Evolutionary conservation across 2,329 filamentous ascomycete genomes (phyloP).

Genomic region (Aspergillus unguis): DNA sequence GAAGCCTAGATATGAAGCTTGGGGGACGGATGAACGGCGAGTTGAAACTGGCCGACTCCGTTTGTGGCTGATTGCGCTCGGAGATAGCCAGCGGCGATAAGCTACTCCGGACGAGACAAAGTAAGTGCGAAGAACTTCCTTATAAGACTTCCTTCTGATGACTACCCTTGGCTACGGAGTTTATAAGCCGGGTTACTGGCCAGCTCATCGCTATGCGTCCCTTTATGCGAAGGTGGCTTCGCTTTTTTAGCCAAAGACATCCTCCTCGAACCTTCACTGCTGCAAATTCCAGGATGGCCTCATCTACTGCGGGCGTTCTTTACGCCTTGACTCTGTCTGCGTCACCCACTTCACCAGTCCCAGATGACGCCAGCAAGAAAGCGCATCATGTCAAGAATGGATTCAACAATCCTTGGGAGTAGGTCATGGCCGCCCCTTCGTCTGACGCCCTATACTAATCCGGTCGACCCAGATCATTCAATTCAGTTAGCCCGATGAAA

Average conservation of each 20-base stretch:
- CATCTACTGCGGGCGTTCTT: conserved; percentile 36
- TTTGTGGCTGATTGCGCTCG: too few relatives aligned
- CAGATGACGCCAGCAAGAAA: conserved; percentile 41
- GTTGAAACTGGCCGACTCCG: too few relatives aligned
- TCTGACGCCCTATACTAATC: conserved; percentile 1
- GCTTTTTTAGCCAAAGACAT: conserved; percentile 12
- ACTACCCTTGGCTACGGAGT: too few relatives aligned
- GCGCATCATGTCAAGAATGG: conserved; percentile 39
- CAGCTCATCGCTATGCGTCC: conserved; percentile 9
- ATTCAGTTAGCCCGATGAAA: neutral
- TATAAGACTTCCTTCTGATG: too few relatives aligned
- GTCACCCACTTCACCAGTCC: conserved; percentile 30
- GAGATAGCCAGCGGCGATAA: too few relatives aligned
- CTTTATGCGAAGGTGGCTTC: conserved; percentile 20
- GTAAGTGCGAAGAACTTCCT: too few relatives aligned
- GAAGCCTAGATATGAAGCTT: too few relatives aligned
- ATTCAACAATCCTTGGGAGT: conserved; percentile 47
- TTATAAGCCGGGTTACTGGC: neutral
- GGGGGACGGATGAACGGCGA: too few relatives aligned
- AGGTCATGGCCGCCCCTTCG: conserved; percentile 10
- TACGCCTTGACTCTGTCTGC: conserved; percentile 43
- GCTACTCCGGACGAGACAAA: too few relatives aligned
- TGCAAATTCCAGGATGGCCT: conserved; percentile 33
- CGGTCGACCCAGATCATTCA: conserved; percentile 22
- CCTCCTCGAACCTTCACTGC: conserved; percentile 11